Conservation (phyloP, 805 yeast species). For the Lachancea meyersii region DNA sequence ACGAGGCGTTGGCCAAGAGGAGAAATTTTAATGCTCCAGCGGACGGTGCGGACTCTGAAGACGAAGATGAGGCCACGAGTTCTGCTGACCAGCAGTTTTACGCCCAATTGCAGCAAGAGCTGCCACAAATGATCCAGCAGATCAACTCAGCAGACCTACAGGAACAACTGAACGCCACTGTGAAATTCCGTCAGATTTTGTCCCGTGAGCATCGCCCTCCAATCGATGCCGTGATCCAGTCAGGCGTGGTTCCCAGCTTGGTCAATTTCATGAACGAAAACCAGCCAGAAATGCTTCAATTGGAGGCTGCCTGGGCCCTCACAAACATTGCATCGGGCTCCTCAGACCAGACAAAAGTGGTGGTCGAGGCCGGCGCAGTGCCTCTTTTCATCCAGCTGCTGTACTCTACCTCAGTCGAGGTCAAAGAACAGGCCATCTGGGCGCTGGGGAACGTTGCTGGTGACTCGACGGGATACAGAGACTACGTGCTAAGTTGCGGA, state of each 20-base stretch:
- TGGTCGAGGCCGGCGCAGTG: conserved; percentile 90
- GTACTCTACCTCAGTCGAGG: conserved; percentile 77
- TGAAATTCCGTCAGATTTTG: conserved; percentile 86
- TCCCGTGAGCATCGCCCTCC: conserved; percentile 96
- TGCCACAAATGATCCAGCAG: conserved; percentile 80
- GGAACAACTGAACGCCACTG: conserved; percentile 79
- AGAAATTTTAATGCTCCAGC: conserved; percentile 58
- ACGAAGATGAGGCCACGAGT: conserved; percentile 37
- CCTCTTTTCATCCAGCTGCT: conserved; percentile 82
- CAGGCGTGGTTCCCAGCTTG: conserved; percentile 89
- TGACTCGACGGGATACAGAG: conserved; percentile 86
- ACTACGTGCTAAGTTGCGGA: conserved; percentile 73
- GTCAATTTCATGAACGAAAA: conserved; percentile 74
- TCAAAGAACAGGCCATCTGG: conserved; percentile 98
- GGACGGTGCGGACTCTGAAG: conserved; percentile 48
- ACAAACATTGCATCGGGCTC: conserved; percentile 96
- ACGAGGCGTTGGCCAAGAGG: conserved; percentile 89
- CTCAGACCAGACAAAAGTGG: conserved; percentile 81
- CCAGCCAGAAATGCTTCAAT: conserved; percentile 81
- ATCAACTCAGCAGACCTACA: conserved; percentile 72
- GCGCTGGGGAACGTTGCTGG: conserved; percentile 99
- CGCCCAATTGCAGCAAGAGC: conserved; percentile 51
- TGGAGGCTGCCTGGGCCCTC: conserved; percentile 99
- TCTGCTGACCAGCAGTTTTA: conserved; percentile 40
- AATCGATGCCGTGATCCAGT: conserved; percentile 82